Base-by-base conservation (phyloP, 345 rosid species). In the Brassica incana region DNA sequence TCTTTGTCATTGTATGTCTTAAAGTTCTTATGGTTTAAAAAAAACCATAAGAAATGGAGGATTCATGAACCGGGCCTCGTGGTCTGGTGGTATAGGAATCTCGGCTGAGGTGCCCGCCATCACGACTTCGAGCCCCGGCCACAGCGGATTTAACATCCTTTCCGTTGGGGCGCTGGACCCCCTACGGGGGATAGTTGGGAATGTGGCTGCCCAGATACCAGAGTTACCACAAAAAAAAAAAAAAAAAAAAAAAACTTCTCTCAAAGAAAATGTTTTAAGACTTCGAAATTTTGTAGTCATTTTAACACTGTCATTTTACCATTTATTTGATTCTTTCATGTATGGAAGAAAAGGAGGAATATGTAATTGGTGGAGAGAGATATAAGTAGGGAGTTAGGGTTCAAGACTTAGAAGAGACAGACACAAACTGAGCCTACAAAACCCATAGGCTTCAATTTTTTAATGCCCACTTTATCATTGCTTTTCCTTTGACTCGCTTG, bases 391-490 rank as follows among this genome's bases (percentile, higher is more conserved):
- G 54, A 73, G 16, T 73, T 79, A 79, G 78, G 74, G 65, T 33
- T 63, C 52, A 73, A 20, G 70, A 73, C 82, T 67, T 60, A n/a
- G 8, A 73, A 67, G 78, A 73, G 45, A 33, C 69, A 45, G 82
- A 79, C 82, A 79, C 45, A 68, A 73, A 73, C 78, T 79, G 78
- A 79, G 65, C 70, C 82, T 79, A 79, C 43, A 25, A 38, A 65
- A 45, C 20, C 5, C 65, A 11, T 79, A 79, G 74, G n/a, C 74
- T 73, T 73, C 65, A 48, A 73, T 79, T 79, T 73, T 73, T 73
- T 33, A 67, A 61, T 48, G 32, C 70, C 69, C 40, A 65, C 73
- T 59, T 61, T 33, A 54, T 60, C 69, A 27, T 79, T 68, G 78
- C 65, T 60, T 79, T 74, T 79, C 70, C 10, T 79, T 79, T 79